Conservation (phyloP, 164 flowering plant species). For the Vitis riparia region DNA sequence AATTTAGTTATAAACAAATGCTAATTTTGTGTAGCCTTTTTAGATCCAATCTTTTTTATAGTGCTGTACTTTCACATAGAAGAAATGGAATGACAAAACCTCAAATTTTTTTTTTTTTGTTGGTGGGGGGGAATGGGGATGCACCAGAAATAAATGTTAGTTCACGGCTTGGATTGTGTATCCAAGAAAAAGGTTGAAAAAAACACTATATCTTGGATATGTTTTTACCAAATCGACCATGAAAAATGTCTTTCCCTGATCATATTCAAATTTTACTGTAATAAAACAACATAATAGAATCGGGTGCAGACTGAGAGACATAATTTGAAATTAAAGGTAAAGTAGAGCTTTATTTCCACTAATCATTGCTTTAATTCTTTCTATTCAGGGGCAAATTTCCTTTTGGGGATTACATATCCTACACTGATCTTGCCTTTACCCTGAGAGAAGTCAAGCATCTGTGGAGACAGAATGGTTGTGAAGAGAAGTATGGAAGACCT, state of each 20-base stretch:
- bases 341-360: background rate
- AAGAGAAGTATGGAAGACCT: slow-evolving; percentile 52
- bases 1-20: too few species aligned
- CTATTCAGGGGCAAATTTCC: slow-evolving; percentile 82
- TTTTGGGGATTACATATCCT: slow-evolving; percentile 83
- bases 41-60: too few species aligned
- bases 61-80: background rate
- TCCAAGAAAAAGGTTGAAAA: background rate
- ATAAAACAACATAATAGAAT: background rate
- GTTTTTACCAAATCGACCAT: too few species aligned
- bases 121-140: too few species aligned
- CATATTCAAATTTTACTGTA: background rate
- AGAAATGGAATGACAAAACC: background rate
- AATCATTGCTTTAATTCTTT: slow-evolving; percentile 6
- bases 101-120: too few species aligned
- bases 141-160: background rate
- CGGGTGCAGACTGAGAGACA: background rate
- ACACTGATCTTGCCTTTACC: slow-evolving; percentile 70
- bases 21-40: too few species aligned
- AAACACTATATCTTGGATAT: too few species aligned
- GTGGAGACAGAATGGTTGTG: slow-evolving; percentile 79
- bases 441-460: slow-evolving; percentile 90
- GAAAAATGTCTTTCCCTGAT: background rate
- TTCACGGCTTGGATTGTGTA: background rate
- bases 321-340: background rate